Conservation (phyloP, 768 basidiomycete species). For the Flagelloscypha sp. region DNA sequence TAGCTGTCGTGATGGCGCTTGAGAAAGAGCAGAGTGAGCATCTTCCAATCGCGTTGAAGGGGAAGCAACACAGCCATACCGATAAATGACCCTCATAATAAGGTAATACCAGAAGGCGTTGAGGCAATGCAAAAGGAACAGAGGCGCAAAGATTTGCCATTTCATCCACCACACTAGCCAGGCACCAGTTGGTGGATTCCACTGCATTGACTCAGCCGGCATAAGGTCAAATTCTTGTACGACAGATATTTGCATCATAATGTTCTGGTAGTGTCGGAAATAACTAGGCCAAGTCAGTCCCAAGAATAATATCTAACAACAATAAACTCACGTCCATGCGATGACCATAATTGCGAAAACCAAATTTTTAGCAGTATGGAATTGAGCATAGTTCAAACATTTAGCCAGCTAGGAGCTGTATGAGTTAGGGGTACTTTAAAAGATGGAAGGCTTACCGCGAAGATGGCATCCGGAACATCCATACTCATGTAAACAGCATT, state of each 20-base stretch:
- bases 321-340: constrained; percentile 69
- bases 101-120: constrained; percentile 93
- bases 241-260: constrained; percentile 81
- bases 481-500: constrained; percentile 92
- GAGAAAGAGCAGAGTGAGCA: background rate
- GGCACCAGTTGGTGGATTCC: constrained; percentile 52
- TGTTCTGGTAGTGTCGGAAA: constrained; percentile 87
- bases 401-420: constrained; percentile 57
- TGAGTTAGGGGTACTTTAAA: constrained; percentile 1
- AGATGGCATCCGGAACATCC: constrained; percentile 88
- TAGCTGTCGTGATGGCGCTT: constrained; percentile 44
- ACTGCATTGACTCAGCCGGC: constrained; percentile 55
- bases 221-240: constrained; percentile 69
- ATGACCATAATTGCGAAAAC: constrained; percentile 58
- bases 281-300: constrained; percentile 43
- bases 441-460: constrained; percentile 54
- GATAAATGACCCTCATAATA: constrained; percentile 63
- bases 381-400: constrained; percentile 78
- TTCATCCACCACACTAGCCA: constrained; percentile 76
- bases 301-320: background rate
- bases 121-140: constrained; percentile 69
- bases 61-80: constrained; percentile 1
- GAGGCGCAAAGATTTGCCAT: constrained; percentile 69
- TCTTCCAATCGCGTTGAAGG: constrained; percentile 6
- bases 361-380: constrained; percentile 51